Evolutionary conservation across 1,139 yeast species (phyloP), one percentile per base, ranked within the genome.

Genomic region (Sugiyamaella japonica): DNA sequence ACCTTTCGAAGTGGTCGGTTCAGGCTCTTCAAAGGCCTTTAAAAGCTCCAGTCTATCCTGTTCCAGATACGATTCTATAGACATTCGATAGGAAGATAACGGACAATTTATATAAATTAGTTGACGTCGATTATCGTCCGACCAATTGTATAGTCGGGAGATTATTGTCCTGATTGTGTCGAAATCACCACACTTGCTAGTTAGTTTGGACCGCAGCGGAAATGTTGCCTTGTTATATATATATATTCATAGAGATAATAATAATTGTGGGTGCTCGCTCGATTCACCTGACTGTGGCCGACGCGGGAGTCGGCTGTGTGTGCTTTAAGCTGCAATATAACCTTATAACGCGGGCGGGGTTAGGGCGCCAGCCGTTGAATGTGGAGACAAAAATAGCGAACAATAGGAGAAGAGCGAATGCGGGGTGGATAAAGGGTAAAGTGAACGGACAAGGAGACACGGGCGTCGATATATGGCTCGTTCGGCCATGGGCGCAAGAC

Each of bases 1-100:
- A 20, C 25, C 6, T 20, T 20, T 48, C 37, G n/a, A 23, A 37
- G 34, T 28, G 16, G 13, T 23, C 29, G 42, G 20, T 29, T 41
- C 52, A 9, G 31, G 29, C 6, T 56, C 43, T 28, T 71, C 75
- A 48, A 75, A 64, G 23, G 71, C 66, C 54, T 70, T 70, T 16
- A 76, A 64, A 52, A 77, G 73, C 44, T 71, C 69, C 28, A 67
- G 65, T 44, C 77, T 70, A 58, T 77, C 80, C 52, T 76, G 79
- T 54, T 77, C 79, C 32, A 76, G 59, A 8, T 79, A 78, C 20
- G 77, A 73, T 61, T 76, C 79, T 29, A 77, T 61, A 5, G 81
- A 77, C 80, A 76, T 76, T 36, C 39, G 41, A 31, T 29, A 36
- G 17, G 32, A 9, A 4, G 10, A 29, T 9, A 29, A 9, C 9